Base-by-base conservation (phyloP, 2,329 filamentous ascomycete genomes). In the Dissoconium aciculare region DNA sequence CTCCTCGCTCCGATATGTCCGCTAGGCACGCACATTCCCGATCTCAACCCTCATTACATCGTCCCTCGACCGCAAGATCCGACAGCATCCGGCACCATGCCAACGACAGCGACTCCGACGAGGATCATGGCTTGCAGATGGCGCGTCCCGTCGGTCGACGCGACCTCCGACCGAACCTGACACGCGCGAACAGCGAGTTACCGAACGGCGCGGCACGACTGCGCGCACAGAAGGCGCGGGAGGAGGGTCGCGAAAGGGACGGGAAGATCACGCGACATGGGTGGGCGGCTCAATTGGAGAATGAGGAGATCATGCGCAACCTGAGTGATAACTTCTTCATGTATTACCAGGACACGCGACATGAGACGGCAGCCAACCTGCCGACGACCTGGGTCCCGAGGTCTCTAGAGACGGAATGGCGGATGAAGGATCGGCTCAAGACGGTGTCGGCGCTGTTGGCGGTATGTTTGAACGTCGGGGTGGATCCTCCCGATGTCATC, bases 321-420 rank as follows among this genome's bases (percentile, higher is more conserved):
- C 65, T 93, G 40, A 47, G 42, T 25, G 33, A 93, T 79, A 91
- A 83, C 44, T 98, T 92, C 73, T 95, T 93, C 63, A 95, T 95
- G 87, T 98, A 98, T 59, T 98, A 81, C 57, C 94, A 87, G 40
- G 89, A 98, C 57, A 95, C 95, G 58, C 78, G 87, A 31, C 89
- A 98, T 58, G 89, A 95, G 54, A 89, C 83, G 13, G 87, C 83
- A 19, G 89, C 84, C 13, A 83, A 85, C 43, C 82, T 84, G 11
- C 82, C 84, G 51, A 68, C 72, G 31, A 39, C 41, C 12, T 46
- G 42, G 30, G 45, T 53, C 26, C 40, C 46, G 5, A 46, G 42
- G 33, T 41, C 38, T 16, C 41, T 51, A 29, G 67, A 92, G 4
- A 80, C 92, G 52, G 89, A 95, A 54, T 98, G 89, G 89, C 78